A percentile compares a stretch with the other conserved stretches of the same genome.
Conservation (phyloP, 441 rosid genomes). For the Populus hybrid region DNA sequence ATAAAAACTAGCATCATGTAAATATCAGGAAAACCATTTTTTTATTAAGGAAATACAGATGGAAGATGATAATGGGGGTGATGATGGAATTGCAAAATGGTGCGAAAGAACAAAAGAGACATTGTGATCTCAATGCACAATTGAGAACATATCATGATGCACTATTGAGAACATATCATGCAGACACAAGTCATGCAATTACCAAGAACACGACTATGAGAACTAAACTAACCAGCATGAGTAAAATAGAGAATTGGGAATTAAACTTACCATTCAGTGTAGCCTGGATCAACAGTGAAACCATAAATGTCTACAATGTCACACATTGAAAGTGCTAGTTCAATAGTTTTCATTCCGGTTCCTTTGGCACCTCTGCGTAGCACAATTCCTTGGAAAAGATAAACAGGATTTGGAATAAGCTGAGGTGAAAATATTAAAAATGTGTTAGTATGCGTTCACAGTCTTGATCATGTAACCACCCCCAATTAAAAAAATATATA, state of each 20-base stretch:
- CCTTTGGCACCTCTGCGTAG: slow-evolving; percentile 99
- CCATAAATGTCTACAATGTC: slow-evolving; percentile 96
- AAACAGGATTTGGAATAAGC: slow-evolving; percentile 93
- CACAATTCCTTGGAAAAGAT: slow-evolving; percentile 98
- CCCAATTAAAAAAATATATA: neutral
- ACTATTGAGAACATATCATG: neutral
- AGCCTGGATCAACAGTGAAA: slow-evolving; percentile 99
- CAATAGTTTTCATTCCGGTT: slow-evolving; percentile 97
- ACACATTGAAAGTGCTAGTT: slow-evolving; percentile 96
- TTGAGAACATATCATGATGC: neutral
- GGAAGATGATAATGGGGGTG: no score
- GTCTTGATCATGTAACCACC: slow-evolving; percentile 3
- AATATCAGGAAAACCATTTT: no score
- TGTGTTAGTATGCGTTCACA: slow-evolving; percentile 3
- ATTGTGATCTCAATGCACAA: neutral
- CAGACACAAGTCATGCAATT: neutral
- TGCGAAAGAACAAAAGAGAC: no score
- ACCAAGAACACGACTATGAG: neutral
- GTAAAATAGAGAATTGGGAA: neutral
- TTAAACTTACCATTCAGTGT: slow-evolving; percentile 79
- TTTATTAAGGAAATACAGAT: no score
- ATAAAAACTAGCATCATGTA: no score
- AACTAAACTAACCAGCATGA: neutral
- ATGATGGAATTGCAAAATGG: no score
- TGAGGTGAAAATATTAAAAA: slow-evolving; percentile 35